Base-by-base conservation (phyloP, 2,329 filamentous ascomycete species). In the Microascus cirrosus region DNA sequence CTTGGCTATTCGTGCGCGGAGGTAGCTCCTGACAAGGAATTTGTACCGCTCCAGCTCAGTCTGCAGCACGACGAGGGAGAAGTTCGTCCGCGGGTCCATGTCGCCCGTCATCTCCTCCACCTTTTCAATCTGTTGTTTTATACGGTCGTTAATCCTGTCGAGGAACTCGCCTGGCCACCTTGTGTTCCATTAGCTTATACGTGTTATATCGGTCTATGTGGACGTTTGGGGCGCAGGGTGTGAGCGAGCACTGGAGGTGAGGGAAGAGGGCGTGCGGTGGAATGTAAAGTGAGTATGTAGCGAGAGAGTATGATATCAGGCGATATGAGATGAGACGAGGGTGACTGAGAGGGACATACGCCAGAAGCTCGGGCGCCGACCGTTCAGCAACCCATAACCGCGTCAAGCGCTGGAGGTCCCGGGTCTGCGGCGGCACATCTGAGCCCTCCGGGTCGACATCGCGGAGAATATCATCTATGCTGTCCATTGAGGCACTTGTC, bases 21-120 rank as follows among this genome's bases (percentile, higher is more conserved):
- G 73, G 63, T 93, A 87, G 62, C 88, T 87, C 60, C 94, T 81
- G 20, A 97, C 82, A 24, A 99, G 79, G 67, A 91, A 99, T 74
- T 96, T 96, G 73, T 89, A 95, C 53, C 94, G 81, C 70, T 96
- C 92, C 58, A 99, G 82, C 74, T 99, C 94, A 7, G 95, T 97
- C 76, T 99, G 94, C 58, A 96, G 85, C 61, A 99, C 87, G 54
- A 96, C 96, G 67, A 97, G 85, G 61, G 85, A 84, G 70, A 99
- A 96, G 70, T 96, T 97, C 62, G 89, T 86, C 71, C 89, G 91
- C 53, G 92, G 88, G 66, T 95, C 91, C 83, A 92, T 87, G 67
- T 89, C 85, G 61, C 87, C 88, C 13, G 88, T 93, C 79, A 92
- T 82, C 60, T 86, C 82, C 73, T 89, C 86, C 62, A 90, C 83